These are phyloP conservation scores for Corylus americana DNA, from an alignment of 306 rosid species.

Conservation along the genomic window DNA sequence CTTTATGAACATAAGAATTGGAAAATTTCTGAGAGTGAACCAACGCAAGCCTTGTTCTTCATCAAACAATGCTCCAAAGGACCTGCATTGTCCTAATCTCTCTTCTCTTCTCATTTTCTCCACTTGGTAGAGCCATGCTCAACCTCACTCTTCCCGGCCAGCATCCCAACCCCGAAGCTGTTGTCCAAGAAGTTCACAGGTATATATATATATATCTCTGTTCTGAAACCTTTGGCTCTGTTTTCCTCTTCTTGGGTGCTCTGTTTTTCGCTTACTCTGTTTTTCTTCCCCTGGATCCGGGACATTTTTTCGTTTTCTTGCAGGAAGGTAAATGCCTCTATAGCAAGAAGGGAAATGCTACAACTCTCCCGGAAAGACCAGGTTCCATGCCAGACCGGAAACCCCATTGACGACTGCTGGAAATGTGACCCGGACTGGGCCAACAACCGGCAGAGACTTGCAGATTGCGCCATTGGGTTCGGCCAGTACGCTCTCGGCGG, in stretches of 20 bases:
- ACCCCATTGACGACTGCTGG: conserved; percentile 98
- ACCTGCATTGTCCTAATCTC: conserved; percentile 58
- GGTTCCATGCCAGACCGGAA: conserved; percentile 71
- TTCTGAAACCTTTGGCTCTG: conserved; percentile 10
- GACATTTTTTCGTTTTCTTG: neutral
- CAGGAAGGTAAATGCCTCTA: conserved; percentile 86
- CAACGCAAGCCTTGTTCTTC: conserved; percentile 19
- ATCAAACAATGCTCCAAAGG: conserved; percentile 48
- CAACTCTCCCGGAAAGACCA: conserved; percentile 34
- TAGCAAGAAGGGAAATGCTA: conserved; percentile 69
- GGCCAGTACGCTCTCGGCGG: conserved; percentile 96
- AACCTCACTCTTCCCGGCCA: conserved; percentile 84
- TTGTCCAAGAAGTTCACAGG: conserved; percentile 83
- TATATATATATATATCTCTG: conserved; percentile 12
- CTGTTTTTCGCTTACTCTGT: conserved; percentile 3
- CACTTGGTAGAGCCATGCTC: conserved; percentile 42
- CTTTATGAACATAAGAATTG: conserved; percentile 29
- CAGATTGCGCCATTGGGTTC: conserved; percentile 94
- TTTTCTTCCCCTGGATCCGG: conserved; percentile 23
- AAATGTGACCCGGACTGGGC: conserved; percentile 98
- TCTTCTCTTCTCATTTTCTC: conserved; percentile 40
- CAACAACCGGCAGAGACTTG: conserved; percentile 75
- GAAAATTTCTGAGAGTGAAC: conserved; percentile 12
- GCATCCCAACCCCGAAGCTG: conserved; percentile 85
- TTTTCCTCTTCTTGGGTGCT: neutral